These are phyloP conservation scores for Pseudogymnoascus sp. DNA, from an alignment of 2,329 filamentous ascomycete species.

Conservation along the genomic window DNA sequence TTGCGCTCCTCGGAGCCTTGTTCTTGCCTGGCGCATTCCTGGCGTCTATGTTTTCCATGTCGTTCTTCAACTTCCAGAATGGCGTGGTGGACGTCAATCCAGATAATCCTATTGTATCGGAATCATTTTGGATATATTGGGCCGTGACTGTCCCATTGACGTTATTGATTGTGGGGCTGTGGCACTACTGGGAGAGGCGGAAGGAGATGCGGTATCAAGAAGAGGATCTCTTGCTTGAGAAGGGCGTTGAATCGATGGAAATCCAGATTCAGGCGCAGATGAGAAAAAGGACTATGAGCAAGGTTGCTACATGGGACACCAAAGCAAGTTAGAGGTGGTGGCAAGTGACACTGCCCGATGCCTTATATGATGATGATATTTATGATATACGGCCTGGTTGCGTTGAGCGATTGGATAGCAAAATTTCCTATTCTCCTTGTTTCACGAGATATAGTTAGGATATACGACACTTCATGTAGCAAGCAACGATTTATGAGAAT, in stretches of 20 bases:
- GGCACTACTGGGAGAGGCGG: constrained; percentile 37
- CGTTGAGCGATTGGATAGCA: not conserved
- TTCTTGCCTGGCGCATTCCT: constrained; percentile 57
- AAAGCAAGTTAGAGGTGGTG: not conserved
- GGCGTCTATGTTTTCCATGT: constrained; percentile 58
- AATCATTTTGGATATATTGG: constrained; percentile 55
- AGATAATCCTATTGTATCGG: constrained; percentile 34
- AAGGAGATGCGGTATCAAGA: constrained; percentile 18
- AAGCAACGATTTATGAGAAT: constrained; percentile 2
- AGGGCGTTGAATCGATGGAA: constrained; percentile 24
- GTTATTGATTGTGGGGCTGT: constrained; percentile 44
- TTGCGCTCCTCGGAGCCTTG: constrained; percentile 54
- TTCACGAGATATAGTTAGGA: not conserved
- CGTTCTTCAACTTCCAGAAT: constrained; percentile 54
- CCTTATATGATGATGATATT: not conserved
- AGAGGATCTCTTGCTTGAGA: constrained; percentile 25
- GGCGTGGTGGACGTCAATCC: not conserved
- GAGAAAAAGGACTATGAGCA: constrained; percentile 22
- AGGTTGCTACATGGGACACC: constrained; percentile 17
- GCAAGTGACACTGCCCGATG: not conserved
- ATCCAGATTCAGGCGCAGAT: constrained; percentile 23
- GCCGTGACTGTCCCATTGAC: constrained; percentile 53
- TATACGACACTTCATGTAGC: not conserved
- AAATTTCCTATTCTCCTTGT: not conserved
- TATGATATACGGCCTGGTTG: not conserved